Evolutionary conservation across 1,284 basidiomycete genomes (phyloP).

Genomic region (Ganoderma resinaceum): DNA sequence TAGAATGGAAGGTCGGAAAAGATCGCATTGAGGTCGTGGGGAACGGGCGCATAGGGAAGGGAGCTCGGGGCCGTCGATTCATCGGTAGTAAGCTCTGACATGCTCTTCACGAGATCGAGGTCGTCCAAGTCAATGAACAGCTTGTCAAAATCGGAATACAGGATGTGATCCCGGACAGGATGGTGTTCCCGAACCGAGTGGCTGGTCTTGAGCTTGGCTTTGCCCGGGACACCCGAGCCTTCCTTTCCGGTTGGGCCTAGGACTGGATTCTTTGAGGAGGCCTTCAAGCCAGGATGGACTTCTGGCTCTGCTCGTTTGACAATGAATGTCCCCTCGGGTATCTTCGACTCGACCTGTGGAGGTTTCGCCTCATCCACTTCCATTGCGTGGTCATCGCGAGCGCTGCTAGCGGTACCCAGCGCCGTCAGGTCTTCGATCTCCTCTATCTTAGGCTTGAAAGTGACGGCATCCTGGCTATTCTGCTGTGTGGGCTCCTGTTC

Average conservation of each 20-base stretch:
- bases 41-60: conserved; percentile 35
- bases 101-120: conserved; percentile 41
- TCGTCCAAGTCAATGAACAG: conserved; percentile 66
- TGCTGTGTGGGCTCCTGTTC: conserved; percentile 20
- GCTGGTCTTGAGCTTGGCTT: conserved; percentile 48
- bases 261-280: conserved; percentile 52
- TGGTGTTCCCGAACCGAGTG: conserved; percentile 62
- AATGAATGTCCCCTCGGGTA: conserved; percentile 6
- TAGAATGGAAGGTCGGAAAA: conserved; percentile 47
- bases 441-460: conserved; percentile 64
- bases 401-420: conserved; percentile 39
- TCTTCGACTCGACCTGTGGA: conserved; percentile 1
- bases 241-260: conserved; percentile 41
- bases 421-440: conserved; percentile 65
- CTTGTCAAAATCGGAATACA: conserved; percentile 61
- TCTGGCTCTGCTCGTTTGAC: conserved; percentile 20
- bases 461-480: conserved; percentile 42
- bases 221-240: conserved; percentile 37
- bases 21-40: conserved; percentile 42
- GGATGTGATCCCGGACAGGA: conserved; percentile 64
- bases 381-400: conserved; percentile 38
- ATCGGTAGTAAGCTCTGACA: conserved; percentile 47
- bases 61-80: conserved; percentile 34
- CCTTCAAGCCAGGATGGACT: conserved; percentile 33
- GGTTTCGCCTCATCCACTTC: conserved; percentile 42